Percentiles rank a stretch among this genome's conserved stretches.
Conservation (phyloP, 352 stramenopile species). For the Pseudoperonospora humuli region DNA sequence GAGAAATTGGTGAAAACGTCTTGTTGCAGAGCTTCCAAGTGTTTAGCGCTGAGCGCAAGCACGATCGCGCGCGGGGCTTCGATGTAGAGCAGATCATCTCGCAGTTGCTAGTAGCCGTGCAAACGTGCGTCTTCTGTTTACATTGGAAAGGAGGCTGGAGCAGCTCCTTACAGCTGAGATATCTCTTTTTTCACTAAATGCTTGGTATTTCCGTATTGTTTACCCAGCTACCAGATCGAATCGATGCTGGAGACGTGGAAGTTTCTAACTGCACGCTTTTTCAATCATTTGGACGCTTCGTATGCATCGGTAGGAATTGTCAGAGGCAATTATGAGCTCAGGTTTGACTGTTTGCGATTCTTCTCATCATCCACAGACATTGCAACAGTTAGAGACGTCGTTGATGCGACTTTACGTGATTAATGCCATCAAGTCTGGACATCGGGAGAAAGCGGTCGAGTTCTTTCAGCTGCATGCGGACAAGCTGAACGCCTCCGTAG, state of each 20-base stretch:
- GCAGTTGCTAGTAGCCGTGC: conserved; percentile 51
- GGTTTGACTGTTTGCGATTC: too few species aligned
- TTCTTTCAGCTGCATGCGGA: conserved; percentile 70
- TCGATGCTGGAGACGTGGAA: conserved; percentile 72
- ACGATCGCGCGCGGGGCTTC: conserved; percentile 60
- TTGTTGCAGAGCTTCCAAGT: conserved; percentile 58
- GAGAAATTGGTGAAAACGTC: neutral
- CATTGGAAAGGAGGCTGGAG: neutral
- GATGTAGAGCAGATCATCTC: conserved; percentile 72
- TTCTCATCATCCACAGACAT: conserved; percentile 26
- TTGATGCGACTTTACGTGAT: conserved; percentile 70
- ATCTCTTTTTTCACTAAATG: conserved; percentile 1
- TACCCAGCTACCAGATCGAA: conserved; percentile 62
- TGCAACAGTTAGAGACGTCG: conserved; percentile 58
- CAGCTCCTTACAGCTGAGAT: too few species aligned
- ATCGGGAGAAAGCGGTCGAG: conserved; percentile 58
- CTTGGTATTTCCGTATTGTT: conserved; percentile 1
- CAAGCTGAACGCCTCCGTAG: conserved; percentile 44
- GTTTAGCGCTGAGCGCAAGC: conserved; percentile 64
- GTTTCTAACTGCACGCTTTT: conserved; percentile 73
- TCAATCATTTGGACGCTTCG: conserved; percentile 68
- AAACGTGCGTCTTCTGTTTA: conserved; percentile 28
- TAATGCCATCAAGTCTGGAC: conserved; percentile 62
- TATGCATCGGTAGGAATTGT: conserved; percentile 39
- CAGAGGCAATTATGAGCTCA: neutral